These are phyloP conservation scores for Lasiodiplodia citricola DNA, from an alignment of 2,329 filamentous ascomycete species.

Conservation along the genomic window DNA sequence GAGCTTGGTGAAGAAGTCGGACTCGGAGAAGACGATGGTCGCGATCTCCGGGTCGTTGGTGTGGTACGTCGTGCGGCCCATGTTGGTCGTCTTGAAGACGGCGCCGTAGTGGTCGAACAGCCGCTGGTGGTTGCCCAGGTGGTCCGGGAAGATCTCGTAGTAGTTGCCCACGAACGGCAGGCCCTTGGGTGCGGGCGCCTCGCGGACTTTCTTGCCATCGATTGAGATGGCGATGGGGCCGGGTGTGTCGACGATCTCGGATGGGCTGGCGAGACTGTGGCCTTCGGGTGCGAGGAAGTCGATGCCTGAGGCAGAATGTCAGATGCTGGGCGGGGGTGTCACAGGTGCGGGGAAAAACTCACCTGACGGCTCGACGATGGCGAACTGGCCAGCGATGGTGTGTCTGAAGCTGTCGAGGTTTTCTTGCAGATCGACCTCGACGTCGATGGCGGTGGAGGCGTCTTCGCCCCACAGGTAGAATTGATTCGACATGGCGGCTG, in stretches of 20 bases:
- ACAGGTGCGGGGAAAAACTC: neutral
- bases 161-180: slow-evolving; percentile 46
- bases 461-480: slow-evolving; percentile 40
- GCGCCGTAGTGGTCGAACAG: slow-evolving; percentile 47
- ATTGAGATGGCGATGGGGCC: slow-evolving; percentile 49
- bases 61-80: slow-evolving; percentile 42
- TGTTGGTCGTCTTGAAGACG: slow-evolving; percentile 45
- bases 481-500: slow-evolving; percentile 20
- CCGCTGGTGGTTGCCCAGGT: slow-evolving; percentile 49
- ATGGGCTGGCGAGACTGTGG: slow-evolving; percentile 24
- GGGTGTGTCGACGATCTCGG: slow-evolving; percentile 30
- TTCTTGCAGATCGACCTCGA: slow-evolving; percentile 34
- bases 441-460: slow-evolving; percentile 30
- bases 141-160: slow-evolving; percentile 48
- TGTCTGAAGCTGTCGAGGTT: slow-evolving; percentile 35
- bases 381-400: slow-evolving; percentile 37
- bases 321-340: neutral
- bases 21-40: slow-evolving; percentile 40
- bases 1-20: slow-evolving; percentile 50
- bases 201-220: slow-evolving; percentile 56
- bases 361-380: slow-evolving; percentile 38
- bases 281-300: slow-evolving; percentile 26
- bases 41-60: slow-evolving; percentile 46
- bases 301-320: slow-evolving; percentile 29
- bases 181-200: slow-evolving; percentile 45